phyloP scores from a whole-genome alignment of 371 early-diverging fungal species.

The Rhizopus microsporus region DNA sequence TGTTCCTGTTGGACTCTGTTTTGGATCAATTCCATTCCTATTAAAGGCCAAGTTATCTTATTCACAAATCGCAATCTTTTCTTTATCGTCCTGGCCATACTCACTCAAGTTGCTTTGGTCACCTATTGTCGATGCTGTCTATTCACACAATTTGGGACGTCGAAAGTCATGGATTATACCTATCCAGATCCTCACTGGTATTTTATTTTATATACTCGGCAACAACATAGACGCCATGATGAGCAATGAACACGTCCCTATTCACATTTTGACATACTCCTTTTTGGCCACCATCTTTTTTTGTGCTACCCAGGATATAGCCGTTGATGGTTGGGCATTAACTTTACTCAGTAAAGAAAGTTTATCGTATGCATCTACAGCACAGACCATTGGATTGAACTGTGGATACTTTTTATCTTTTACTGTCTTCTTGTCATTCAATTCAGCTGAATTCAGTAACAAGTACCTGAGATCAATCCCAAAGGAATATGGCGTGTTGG shows the following conservation, averaged over 20 bases:
- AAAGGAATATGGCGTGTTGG: constrained; percentile 71
- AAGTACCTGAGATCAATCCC: constrained; percentile 82
- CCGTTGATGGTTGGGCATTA: constrained; percentile 98
- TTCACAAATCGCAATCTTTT: constrained; percentile 90
- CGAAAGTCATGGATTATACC: constrained; percentile 99
- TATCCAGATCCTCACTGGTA: constrained; percentile 82
- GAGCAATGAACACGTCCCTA: constrained; percentile 59
- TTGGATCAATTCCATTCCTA: constrained; percentile 92
- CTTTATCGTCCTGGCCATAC: constrained; percentile 94
- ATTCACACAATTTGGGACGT: constrained; percentile 78
- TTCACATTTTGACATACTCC: constrained; percentile 67
- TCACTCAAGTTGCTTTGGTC: constrained; percentile 93
- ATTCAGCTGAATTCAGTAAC: constrained; percentile 93
- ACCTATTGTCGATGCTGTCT: constrained; percentile 93
- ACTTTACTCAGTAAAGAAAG: constrained; percentile 89
- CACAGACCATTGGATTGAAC: constrained; percentile 96
- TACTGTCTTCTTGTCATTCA: constrained; percentile 94
- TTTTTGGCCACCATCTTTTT: constrained; percentile 85
- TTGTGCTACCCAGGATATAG: constrained; percentile 98
- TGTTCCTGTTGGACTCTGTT: constrained; percentile 88
- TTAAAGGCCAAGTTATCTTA: constrained; percentile 90
- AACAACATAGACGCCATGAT: constrained; percentile 74
- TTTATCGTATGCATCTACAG: constrained; percentile 88
- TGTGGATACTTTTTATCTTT: constrained; percentile 94
- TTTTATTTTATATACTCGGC: constrained; percentile 79